A percentile compares a stretch with the other conserved stretches of the same genome.
Conservation (phyloP, 192 early-diverging fungal species). For the Piromyces sp. region DNA sequence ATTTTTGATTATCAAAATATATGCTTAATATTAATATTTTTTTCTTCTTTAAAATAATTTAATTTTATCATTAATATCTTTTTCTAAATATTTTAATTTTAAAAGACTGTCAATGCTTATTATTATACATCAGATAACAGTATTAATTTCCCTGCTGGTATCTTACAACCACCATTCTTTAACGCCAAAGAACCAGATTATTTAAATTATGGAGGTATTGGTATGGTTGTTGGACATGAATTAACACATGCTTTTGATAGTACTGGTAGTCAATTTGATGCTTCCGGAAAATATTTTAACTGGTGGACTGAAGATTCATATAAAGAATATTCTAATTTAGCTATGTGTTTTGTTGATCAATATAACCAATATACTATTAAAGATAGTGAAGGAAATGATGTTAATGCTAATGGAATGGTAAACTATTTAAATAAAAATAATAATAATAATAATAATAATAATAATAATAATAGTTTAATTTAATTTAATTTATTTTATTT, state of each 20-base stretch:
- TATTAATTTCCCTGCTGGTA: neutral
- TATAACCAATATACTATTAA: neutral
- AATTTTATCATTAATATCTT: no score
- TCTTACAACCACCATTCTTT: neutral
- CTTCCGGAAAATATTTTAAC: neutral
- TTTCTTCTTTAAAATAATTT: no score
- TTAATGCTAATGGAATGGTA: neutral
- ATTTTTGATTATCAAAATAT: no score
- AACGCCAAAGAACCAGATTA: neutral
- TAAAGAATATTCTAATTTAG: neutral
- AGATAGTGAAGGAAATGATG: neutral
- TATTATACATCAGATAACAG: neutral
- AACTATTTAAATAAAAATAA: no score
- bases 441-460: no score
- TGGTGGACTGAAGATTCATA: no score
- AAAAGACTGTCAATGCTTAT: neutral
- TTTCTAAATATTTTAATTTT: no score
- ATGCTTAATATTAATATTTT: no score
- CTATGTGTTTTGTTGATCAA: slow-evolving; percentile 32
- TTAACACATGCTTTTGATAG: neutral
- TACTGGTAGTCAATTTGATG: neutral
- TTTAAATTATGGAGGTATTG: neutral
- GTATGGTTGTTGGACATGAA: neutral
- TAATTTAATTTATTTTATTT: no score
- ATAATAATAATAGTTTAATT: no score